Conservation (phyloP, 2,329 filamentous ascomycete species). For the Epichloe typhina region DNA sequence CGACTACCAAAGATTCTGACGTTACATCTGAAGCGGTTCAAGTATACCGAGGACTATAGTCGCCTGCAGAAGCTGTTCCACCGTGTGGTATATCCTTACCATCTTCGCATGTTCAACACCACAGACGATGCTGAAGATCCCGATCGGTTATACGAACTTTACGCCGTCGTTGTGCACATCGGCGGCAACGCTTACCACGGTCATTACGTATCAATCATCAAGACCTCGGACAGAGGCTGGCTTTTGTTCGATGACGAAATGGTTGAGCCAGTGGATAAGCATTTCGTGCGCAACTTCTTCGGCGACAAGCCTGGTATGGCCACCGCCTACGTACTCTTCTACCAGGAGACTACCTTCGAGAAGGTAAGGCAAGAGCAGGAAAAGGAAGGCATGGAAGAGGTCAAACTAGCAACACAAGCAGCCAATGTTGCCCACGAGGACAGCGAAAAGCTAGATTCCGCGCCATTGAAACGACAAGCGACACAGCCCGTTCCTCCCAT, state of each 20-base stretch:
- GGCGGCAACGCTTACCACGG: conserved; percentile 94
- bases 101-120: conserved; percentile 92
- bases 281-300: conserved; percentile 94
- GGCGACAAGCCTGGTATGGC: conserved; percentile 83
- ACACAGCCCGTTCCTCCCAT: conserved; percentile 34
- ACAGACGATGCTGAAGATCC: conserved; percentile 90
- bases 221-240: conserved; percentile 93
- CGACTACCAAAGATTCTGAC: conserved; percentile 81
- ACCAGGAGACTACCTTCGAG: conserved; percentile 74
- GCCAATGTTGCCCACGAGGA: conserved; percentile 41
- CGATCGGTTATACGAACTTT: conserved; percentile 88
- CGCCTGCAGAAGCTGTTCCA: conserved; percentile 93
- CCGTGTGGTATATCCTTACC: conserved; percentile 91
- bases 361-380: conserved; percentile 67
- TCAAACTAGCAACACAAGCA: conserved; percentile 40
- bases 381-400: conserved; percentile 57
- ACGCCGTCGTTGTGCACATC: conserved; percentile 94
- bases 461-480: conserved; percentile 34
- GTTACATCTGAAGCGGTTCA: conserved; percentile 91
- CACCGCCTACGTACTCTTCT: conserved; percentile 94
- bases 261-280: conserved; percentile 94
- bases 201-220: conserved; percentile 95
- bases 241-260: conserved; percentile 95
- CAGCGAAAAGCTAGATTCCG: conserved; percentile 29
- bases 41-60: conserved; percentile 93